Evolutionary conservation across 2,329 filamentous ascomycete species (phyloP).

Genomic region (Nemania sp.): DNA sequence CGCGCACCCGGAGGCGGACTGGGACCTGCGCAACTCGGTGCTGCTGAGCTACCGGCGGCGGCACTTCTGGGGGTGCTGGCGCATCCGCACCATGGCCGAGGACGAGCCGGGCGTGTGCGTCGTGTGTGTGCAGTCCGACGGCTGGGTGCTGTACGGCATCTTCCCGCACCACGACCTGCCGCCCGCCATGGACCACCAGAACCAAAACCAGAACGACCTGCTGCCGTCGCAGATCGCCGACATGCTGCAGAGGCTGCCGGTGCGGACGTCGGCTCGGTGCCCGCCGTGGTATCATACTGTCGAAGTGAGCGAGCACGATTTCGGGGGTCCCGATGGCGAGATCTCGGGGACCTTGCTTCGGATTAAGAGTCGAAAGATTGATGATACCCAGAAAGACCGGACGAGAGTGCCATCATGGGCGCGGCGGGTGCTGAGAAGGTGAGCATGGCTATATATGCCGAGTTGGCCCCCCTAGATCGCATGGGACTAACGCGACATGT

Average conservation of each 20-base stretch:
- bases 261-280: constrained; percentile 24
- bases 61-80: constrained; percentile 34
- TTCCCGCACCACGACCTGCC: constrained; percentile 27
- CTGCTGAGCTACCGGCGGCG: constrained; percentile 32
- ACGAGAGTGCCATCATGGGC: constrained; percentile 1
- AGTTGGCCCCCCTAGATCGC: constrained; percentile 92
- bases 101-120: constrained; percentile 30
- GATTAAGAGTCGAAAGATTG: constrained; percentile 22
- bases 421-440: constrained; percentile 8
- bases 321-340: background rate
- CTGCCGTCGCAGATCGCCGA: constrained; percentile 30
- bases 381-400: background rate
- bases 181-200: constrained; percentile 9
- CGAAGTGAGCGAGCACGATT: constrained; percentile 24
- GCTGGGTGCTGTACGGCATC: constrained; percentile 32
- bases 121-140: constrained; percentile 29
- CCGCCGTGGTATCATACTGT: constrained; percentile 27
- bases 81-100: constrained; percentile 17
- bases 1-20: constrained; percentile 28
- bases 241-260: constrained; percentile 23
- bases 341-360: constrained; percentile 26
- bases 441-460: constrained; percentile 58
- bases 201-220: constrained; percentile 24
- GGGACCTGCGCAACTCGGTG: constrained; percentile 33
- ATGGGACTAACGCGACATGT: too few species aligned